Evolutionary conservation across 2,329 filamentous ascomycete species (phyloP).

Genomic region (Chaetomium strumarium): DNA sequence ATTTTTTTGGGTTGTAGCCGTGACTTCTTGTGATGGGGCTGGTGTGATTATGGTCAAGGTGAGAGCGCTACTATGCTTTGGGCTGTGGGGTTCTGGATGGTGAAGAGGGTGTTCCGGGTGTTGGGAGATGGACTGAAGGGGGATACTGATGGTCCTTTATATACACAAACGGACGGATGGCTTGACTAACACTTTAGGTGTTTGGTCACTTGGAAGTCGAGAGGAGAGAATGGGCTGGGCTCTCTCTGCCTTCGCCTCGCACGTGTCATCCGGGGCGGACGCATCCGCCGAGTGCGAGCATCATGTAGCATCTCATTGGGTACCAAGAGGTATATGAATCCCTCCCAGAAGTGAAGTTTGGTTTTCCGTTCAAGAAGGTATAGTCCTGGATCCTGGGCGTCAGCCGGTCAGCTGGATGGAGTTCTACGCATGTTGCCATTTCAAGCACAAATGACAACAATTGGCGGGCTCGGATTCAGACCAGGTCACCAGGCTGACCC

Average conservation of each 20-base stretch:
- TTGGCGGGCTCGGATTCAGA: slow-evolving; percentile 1
- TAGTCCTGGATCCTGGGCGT: neutral
- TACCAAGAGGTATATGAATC: neutral
- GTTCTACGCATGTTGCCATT: neutral
- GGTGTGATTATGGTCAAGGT: neutral
- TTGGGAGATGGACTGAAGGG: neutral
- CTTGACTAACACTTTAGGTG: too few relatives aligned
- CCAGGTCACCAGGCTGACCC: neutral
- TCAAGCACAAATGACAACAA: neutral
- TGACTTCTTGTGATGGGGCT: neutral
- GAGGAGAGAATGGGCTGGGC: too few relatives aligned
- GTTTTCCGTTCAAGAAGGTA: neutral
- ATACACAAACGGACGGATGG: too few relatives aligned
- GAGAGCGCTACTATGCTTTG: neutral
- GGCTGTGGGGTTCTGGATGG: neutral
- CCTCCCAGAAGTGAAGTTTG: neutral
- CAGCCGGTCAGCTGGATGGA: neutral
- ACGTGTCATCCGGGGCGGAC: too few relatives aligned
- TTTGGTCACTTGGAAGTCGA: too few relatives aligned
- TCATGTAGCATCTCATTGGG: neutral
- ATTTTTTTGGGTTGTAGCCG: neutral
- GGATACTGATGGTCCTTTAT: too few relatives aligned
- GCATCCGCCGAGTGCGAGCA: neutral
- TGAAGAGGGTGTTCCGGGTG: neutral
- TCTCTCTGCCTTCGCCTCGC: too few relatives aligned